These are phyloP conservation scores for Carex pumila DNA, from an alignment of 176 grass and related monocot genomes.

Conservation along the genomic window DNA sequence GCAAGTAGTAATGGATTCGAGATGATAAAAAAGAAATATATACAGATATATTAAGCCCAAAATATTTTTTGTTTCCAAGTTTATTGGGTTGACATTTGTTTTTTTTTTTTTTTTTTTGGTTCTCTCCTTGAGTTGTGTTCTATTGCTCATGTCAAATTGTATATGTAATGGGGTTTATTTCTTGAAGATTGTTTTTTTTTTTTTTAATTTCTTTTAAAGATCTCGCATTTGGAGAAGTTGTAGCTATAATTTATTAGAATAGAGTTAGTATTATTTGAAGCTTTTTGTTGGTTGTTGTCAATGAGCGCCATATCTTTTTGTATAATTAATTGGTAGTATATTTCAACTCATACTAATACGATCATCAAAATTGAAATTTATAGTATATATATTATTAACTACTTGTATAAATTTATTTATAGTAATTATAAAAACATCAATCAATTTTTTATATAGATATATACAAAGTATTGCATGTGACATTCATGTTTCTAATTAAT, in stretches of 20 bases:
- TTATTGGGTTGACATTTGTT: slow-evolving; percentile 4
- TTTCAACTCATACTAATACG: background rate
- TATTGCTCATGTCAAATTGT: slow-evolving; percentile 9
- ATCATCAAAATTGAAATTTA: no score
- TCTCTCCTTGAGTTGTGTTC: slow-evolving; percentile 3
- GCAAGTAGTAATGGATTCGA: slow-evolving; percentile 30
- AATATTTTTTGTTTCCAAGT: background rate
- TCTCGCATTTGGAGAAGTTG: background rate
- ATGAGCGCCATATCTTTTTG: background rate
- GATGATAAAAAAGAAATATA: background rate
- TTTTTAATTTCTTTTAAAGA: background rate
- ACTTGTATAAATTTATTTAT: no score
- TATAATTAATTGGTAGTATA: background rate
- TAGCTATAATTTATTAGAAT: slow-evolving; percentile 8
- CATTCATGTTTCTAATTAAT: no score
- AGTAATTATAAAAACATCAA: no score
- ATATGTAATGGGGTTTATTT: slow-evolving; percentile 19
- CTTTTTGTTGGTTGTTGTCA: background rate
- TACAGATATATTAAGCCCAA: background rate
- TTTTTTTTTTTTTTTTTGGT: background rate
- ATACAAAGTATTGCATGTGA: no score
- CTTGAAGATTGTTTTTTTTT: slow-evolving; percentile 5
- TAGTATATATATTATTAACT: no score
- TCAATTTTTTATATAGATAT: no score
- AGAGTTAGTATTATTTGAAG: background rate